Base-by-base conservation (phyloP, 352 stramenopile species). In the Phytophthora palmivora region DNA sequence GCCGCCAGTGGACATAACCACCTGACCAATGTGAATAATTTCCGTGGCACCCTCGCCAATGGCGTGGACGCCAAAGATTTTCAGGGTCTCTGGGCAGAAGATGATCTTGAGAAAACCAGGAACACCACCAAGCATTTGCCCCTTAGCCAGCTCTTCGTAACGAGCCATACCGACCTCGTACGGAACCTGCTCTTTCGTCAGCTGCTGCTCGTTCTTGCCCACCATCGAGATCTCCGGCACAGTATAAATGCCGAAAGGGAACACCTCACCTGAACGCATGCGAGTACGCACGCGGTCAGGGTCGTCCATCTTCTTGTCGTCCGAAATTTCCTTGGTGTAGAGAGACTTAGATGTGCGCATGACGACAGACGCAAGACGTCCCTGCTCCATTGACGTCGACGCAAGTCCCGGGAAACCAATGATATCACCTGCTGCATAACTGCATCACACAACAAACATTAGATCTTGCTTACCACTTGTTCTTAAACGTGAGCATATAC, bases 361-460 rank as follows among this genome's bases (percentile, higher is more conserved):
- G 68, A 97, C 88, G 26, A 93, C 80, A 0, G 86, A 95, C 24
- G 89, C 90, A 57, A 94, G 64, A 21, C 87, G 82, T 12, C 90
- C 90, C 61, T 97, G 90, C 69, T 97, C 90, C 90, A 97, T 97
- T 34, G 87, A 96, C 12, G 88, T 96, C 32, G 89, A 97, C 18
- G 90, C 89, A 43, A 97, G 79, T 6, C 87, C 89, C 2, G 90
- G 90, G 63, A 91, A 96, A 5, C 90, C 90, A 53, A 97, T 97
- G 68, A 90, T 92, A 58, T 97, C 90, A 21, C 90, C 90, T 56
- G 85, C 88, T 48, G 90, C 90, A 87, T 95, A 95, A 80, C 84
- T 94, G 56, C 22, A 58, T 16, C 54, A 33, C 42, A 51, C 58
- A n/a, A 50, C 7, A 62, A 21, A 39, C 9, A 39, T 56, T 18